These are phyloP conservation scores for Sarocladium kiliense DNA, from an alignment of 2,329 filamentous ascomycete species.

Conservation along the genomic window DNA sequence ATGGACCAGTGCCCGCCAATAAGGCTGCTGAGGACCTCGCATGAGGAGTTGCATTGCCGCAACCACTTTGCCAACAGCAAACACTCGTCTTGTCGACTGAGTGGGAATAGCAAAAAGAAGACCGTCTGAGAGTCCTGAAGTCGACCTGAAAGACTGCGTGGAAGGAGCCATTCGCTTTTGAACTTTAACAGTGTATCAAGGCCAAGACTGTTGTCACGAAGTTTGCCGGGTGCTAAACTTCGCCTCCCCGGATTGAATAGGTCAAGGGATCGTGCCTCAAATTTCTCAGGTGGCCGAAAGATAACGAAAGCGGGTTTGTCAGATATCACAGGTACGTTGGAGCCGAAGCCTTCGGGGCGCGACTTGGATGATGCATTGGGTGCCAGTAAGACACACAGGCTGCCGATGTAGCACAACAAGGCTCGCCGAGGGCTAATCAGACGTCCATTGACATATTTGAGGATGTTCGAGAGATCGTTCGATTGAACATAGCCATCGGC, in stretches of 20 bases:
- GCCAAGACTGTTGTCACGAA: background rate
- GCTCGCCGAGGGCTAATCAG: background rate
- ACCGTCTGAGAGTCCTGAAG: background rate
- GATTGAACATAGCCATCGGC: background rate
- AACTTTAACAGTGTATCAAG: background rate
- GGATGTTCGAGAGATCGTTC: too few relatives aligned
- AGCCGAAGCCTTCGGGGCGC: background rate
- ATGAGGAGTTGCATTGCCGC: conserved; percentile 27
- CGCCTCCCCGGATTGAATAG: conserved; percentile 16
- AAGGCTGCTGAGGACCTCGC: conserved; percentile 36
- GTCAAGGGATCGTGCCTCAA: background rate
- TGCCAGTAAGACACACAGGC: background rate
- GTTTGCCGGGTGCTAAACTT: background rate
- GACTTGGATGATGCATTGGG: background rate
- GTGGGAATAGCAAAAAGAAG: conserved; percentile 48
- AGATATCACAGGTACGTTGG: background rate
- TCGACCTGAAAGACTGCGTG: background rate
- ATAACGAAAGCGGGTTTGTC: background rate
- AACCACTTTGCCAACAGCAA: conserved; percentile 41
- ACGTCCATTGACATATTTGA: background rate
- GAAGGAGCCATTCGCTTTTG: background rate
- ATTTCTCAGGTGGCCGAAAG: background rate
- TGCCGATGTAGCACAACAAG: background rate
- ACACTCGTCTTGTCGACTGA: conserved; percentile 25
- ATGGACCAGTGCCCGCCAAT: conserved; percentile 40